Evolutionary conservation across 2,329 filamentous ascomycete genomes (phyloP).

Genomic region (Orbilia quercus): DNA sequence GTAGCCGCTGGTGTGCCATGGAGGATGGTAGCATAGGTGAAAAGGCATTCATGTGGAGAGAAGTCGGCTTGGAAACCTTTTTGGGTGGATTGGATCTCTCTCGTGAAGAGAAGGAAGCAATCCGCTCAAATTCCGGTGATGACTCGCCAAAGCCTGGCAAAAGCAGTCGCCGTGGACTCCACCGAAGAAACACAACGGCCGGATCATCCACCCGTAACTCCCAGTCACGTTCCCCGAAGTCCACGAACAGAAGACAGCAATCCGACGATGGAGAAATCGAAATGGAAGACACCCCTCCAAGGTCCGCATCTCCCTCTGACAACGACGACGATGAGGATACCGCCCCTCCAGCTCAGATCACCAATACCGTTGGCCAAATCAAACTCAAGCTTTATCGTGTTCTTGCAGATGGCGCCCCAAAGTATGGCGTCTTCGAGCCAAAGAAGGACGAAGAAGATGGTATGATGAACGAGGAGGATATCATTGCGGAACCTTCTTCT

Average conservation of each 20-base stretch:
- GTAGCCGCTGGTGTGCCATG: constrained; percentile 96
- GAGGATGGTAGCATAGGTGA: constrained; percentile 93
- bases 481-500: constrained; percentile 51
- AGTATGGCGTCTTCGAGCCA: constrained; percentile 56
- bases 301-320: constrained; percentile 54
- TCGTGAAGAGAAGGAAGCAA: constrained; percentile 55
- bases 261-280: constrained; percentile 54
- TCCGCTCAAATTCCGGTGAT: constrained; percentile 43
- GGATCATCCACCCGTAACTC: constrained; percentile 45
- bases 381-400: constrained; percentile 54
- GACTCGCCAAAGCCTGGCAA: constrained; percentile 47
- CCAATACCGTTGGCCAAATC: constrained; percentile 54
- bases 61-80: constrained; percentile 96
- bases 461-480: constrained; percentile 52
- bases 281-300: constrained; percentile 54
- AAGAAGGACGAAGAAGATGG: constrained; percentile 55
- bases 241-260: constrained; percentile 31
- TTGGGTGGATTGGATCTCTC: constrained; percentile 88
- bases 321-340: constrained; percentile 55
- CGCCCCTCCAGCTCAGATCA: constrained; percentile 51
- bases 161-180: constrained; percentile 43
- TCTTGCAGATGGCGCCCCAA: constrained; percentile 52
- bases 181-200: constrained; percentile 48
- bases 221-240: constrained; percentile 44
- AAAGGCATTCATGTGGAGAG: constrained; percentile 94